Conservation (phyloP, 2,329 filamentous ascomycete genomes). For the Fusarium oligoseptatum region DNA sequence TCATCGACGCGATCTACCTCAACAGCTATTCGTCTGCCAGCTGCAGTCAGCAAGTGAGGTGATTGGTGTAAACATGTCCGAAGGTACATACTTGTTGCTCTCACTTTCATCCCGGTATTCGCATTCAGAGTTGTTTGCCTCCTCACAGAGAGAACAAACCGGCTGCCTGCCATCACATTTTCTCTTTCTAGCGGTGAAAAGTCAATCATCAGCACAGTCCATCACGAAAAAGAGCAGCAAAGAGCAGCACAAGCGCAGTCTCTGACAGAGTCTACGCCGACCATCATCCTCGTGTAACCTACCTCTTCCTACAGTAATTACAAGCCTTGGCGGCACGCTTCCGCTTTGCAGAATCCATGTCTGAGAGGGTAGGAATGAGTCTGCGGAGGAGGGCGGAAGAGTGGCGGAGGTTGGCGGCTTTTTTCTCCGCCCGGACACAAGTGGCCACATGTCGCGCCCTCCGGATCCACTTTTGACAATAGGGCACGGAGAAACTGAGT, state of each 20-base stretch:
- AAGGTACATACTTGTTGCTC: not conserved
- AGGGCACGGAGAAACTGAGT: not conserved
- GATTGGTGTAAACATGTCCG: too few relatives aligned
- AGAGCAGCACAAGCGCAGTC: too few relatives aligned
- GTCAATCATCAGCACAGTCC: not conserved
- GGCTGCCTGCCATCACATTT: slow-evolving; percentile 40
- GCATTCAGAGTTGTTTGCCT: slow-evolving; percentile 36
- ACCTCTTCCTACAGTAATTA: slow-evolving; percentile 42
- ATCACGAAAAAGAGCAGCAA: not conserved
- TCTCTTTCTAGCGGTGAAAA: slow-evolving; percentile 22
- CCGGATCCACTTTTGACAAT: not conserved
- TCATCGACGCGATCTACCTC: slow-evolving; percentile 35
- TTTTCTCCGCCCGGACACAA: slow-evolving; percentile 10
- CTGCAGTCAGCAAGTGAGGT: not conserved
- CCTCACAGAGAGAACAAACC: slow-evolving; percentile 35
- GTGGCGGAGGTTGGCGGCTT: slow-evolving; percentile 30
- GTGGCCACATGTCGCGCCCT: slow-evolving; percentile 5
- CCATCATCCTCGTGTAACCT: not conserved
- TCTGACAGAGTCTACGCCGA: not conserved
- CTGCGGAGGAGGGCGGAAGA: slow-evolving; percentile 26
- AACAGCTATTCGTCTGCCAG: slow-evolving; percentile 6
- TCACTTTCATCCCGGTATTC: slow-evolving; percentile 36
- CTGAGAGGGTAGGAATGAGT: slow-evolving; percentile 8
- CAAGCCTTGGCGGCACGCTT: slow-evolving; percentile 43
- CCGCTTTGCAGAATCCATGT: slow-evolving; percentile 39